Conservation (phyloP, 768 basidiomycete species). For the Cytidiella melzeri region DNA sequence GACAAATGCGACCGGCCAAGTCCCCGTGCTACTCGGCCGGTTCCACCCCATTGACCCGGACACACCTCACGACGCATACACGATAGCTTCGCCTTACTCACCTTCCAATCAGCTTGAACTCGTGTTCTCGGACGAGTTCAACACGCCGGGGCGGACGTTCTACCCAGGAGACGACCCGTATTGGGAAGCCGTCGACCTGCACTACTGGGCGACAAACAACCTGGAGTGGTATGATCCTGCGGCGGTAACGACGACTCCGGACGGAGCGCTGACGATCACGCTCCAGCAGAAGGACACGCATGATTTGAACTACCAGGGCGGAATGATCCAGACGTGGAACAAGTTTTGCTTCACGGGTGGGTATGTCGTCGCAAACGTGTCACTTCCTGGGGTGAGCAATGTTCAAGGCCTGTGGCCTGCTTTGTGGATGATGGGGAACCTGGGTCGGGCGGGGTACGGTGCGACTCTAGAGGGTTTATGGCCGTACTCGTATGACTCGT, state of each 20-base stretch:
- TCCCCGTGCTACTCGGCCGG: constrained; percentile 19
- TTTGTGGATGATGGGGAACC: constrained; percentile 75
- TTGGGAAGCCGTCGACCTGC: constrained; percentile 79
- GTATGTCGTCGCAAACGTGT: constrained; percentile 62
- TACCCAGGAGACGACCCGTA: constrained; percentile 83
- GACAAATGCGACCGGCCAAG: constrained; percentile 41
- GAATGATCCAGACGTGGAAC: constrained; percentile 68
- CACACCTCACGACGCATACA: constrained; percentile 59
- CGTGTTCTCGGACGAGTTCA: constrained; percentile 88
- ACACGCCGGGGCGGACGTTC: constrained; percentile 72
- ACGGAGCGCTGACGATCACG: constrained; percentile 73
- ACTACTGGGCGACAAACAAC: constrained; percentile 56
- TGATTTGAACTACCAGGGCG: constrained; percentile 66
- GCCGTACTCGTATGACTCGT: constrained; percentile 80
- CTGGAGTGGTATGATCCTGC: constrained; percentile 82
- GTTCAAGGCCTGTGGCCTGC: constrained; percentile 72
- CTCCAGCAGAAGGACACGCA: constrained; percentile 62
- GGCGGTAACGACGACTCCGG: constrained; percentile 57
- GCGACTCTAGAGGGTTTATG: constrained; percentile 82
- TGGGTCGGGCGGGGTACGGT: constrained; percentile 87
- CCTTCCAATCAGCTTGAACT: constrained; percentile 50
- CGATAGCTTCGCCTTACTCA: constrained; percentile 45
- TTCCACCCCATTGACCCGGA: constrained; percentile 70
- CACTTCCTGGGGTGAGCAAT: constrained; percentile 60
- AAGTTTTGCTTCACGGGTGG: constrained; percentile 96